Conservation (phyloP, 306 rosid genomes). For the Canavalia ensiformis region DNA sequence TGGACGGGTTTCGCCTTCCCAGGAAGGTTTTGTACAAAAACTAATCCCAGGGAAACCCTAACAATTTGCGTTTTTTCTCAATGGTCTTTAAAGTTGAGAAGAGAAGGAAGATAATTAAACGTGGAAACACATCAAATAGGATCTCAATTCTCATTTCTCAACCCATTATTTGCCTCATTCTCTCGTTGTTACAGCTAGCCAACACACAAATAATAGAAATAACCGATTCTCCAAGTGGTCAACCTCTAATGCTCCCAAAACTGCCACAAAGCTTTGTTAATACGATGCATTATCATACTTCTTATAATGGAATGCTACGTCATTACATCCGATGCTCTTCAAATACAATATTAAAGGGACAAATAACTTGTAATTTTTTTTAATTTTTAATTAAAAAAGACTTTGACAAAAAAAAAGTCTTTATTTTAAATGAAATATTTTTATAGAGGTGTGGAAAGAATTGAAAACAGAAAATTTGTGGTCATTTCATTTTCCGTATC, state of each 20-base stretch:
- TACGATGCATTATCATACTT: neutral
- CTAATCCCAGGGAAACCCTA: slow-evolving; percentile 51
- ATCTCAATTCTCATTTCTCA: neutral
- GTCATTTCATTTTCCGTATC: too few species aligned
- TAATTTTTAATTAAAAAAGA: too few species aligned
- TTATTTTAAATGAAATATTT: too few species aligned
- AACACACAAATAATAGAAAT: slow-evolving; percentile 36
- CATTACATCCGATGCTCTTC: neutral
- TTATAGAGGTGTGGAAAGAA: too few species aligned
- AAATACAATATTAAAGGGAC: neutral
- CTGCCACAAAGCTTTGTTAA: neutral
- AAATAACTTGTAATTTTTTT: too few species aligned
- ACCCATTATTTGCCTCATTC: neutral
- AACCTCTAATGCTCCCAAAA: neutral
- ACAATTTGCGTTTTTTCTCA: neutral
- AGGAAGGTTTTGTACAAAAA: slow-evolving; percentile 19
- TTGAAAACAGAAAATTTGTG: too few species aligned
- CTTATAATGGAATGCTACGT: neutral
- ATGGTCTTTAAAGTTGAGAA: neutral
- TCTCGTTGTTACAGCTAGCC: neutral
- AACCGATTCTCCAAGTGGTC: slow-evolving; percentile 64
- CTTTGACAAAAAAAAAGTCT: too few species aligned
- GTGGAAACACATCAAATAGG: neutral
- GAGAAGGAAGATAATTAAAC: neutral
- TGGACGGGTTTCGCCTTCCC: slow-evolving; percentile 45